Evolutionary conservation across 2,329 filamentous ascomycete species (phyloP), one percentile per base, ranked within the genome.

Genomic region (Ambrosiella xylebori): DNA sequence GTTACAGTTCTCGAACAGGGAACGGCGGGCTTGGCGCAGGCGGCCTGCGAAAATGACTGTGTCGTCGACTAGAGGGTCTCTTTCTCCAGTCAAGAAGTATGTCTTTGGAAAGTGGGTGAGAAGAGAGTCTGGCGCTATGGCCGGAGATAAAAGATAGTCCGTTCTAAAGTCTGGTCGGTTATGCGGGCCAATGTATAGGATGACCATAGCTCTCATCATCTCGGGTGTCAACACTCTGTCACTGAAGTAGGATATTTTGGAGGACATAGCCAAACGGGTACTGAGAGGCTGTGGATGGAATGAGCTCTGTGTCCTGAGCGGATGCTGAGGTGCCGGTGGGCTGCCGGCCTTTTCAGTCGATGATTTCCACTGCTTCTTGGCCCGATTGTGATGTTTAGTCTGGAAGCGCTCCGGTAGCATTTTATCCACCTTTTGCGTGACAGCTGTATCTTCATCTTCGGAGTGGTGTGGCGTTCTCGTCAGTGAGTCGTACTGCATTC

Each of bases 191-290:
- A 98, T 86, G 68, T 98, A 98, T 3, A 98, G 76, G 63, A 98
- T 95, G 63, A 98, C 95, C 90, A 98, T 97, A 62, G 90, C 88
- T 38, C 93, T 86, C 85, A 97, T 96, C 88, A 97, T 95, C 70
- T 98, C 93, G 0, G 93, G 91, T 0, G 88, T 91, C 12, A 98
- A 76, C 36, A 98, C 86, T 36, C 93, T 85, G 69, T 98, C 93
- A 68, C 95, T 93, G 69, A 96, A 95, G 71, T 97, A 97, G 0
- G 91, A 96, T 40, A 98, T 94, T 81, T 95, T 95, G n/a, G 85
- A 91, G 0, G 88, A 90, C 67, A 91, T 95, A 13, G 91, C 90
- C 8, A 98, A 78, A n/a, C 90, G 82, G 1, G 93, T 97, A 64
- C 80, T 82, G 61, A 95, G 72, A 1, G 78, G 77, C 61, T 78